phyloP scores from a whole-genome alignment of 305 asterid genomes.

The Ilex paraguariensis region DNA sequence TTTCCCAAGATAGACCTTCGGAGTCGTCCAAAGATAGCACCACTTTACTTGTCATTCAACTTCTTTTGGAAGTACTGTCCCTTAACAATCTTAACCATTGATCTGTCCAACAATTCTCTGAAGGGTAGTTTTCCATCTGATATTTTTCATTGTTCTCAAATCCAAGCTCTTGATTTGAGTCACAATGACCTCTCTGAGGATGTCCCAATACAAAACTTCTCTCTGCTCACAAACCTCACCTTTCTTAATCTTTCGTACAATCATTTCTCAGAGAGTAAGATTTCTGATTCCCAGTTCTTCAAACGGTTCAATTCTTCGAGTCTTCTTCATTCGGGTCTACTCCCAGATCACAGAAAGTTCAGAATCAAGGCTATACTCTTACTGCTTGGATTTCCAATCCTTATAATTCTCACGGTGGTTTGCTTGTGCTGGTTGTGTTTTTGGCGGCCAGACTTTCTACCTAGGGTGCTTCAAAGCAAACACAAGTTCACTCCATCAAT shows the following conservation, averaged over 20 bases:
- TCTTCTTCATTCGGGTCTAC: conserved; percentile 42
- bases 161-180: conserved; percentile 40
- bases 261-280: conserved; percentile 32
- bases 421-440: conserved; percentile 30
- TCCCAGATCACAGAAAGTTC: conserved; percentile 25
- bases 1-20: conserved; percentile 49
- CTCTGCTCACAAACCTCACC: conserved; percentile 33
- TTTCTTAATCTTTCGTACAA: conserved; percentile 44
- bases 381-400: conserved; percentile 30
- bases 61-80: conserved; percentile 67
- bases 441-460: conserved; percentile 14
- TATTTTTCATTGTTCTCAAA: conserved; percentile 38
- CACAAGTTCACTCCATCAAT: conserved; percentile 20
- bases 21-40: conserved; percentile 35
- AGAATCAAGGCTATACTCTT: conserved; percentile 28
- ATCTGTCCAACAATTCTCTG: conserved; percentile 41
- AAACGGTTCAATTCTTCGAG: conserved; percentile 33
- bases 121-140: conserved; percentile 39
- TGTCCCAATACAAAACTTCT: conserved; percentile 30
- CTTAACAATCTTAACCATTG: conserved; percentile 35
- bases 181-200: conserved; percentile 40
- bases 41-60: conserved; percentile 49
- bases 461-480: conserved; percentile 13
- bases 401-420: conserved; percentile 20
- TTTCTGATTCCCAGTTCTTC: conserved; percentile 29